Evolutionary conservation across 1,139 yeast species (phyloP), one percentile per base, ranked within the genome.

Genomic region (Debaryomyces singareniensis): DNA sequence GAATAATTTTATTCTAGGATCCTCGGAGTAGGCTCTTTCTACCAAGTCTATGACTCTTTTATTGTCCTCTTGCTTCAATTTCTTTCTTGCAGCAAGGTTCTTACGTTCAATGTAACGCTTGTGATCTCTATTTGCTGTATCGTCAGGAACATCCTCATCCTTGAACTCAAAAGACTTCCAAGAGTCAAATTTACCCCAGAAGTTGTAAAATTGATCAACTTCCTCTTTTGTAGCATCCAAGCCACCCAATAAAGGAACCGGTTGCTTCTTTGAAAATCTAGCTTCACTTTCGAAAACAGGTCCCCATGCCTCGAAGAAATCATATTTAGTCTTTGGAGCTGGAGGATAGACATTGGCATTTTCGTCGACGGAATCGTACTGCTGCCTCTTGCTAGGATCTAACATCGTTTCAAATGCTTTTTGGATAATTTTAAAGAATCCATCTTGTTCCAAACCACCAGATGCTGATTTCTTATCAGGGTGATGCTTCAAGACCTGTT

Each of bases 121-220:
- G 75, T 91, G 95, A 60, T 91, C 98, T 74, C 99, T 87, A 78
- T 91, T 93, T 40, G 95, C 85, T 39, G 96, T 84, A 66, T 91
- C 99, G 69, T 91, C 99, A 44, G 99, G 99, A 53, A 89, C 96
- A 58, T 91, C 99, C 69, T 91, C 98, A 55, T 91, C 99, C 59
- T 89, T 77, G 68, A 89, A 91, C 68, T 91, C 99, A 55, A 91
- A 91, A 28, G 96, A 71, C 71, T 95, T 86, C 99, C 99, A 91
- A 20, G 98, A 91, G 58, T 91, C 97, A 49, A 91, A 86, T 59
- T 83, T 82, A 63, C 87, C 87, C 91, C 93, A 91, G 72, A 85
- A 86, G 36, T 72, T 67, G 71, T 91, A 91, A 68, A 91, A 93
- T 28, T 64, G 69, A 51, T 91, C 98, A 34, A 91, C 95, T 40